Conservation (phyloP, 2,329 filamentous ascomycete species). For the Pestalotiopsis sp. region DNA sequence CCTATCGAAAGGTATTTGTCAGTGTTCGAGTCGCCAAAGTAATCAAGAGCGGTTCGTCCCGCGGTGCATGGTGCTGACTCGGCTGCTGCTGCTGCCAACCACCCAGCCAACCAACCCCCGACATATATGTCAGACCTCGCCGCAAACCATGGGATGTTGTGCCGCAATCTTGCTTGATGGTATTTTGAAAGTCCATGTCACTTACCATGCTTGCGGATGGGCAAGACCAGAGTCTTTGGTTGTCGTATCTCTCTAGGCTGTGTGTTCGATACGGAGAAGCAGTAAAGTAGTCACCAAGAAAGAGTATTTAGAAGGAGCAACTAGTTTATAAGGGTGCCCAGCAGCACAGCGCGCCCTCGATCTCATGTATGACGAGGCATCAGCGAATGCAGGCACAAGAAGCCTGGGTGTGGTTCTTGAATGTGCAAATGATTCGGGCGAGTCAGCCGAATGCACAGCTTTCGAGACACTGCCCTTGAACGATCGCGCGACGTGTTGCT, state of each 20-base stretch:
- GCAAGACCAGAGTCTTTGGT: conserved; percentile 7
- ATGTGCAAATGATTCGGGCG: background rate
- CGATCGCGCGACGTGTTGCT: conserved; percentile 3
- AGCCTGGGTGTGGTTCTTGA: conserved; percentile 5
- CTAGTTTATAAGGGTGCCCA: conserved; percentile 5
- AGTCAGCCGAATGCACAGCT: conserved; percentile 4
- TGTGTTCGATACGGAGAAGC: background rate
- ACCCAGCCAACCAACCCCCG: background rate
- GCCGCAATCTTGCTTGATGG: background rate
- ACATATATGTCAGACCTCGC: background rate
- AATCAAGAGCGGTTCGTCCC: background rate
- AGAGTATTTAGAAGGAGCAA: background rate
- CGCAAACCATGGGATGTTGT: background rate
- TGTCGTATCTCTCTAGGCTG: background rate
- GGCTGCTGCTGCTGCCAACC: background rate
- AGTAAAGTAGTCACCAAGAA: background rate
- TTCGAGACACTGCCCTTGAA: background rate
- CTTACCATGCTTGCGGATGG: conserved; percentile 14
- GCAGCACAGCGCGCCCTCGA: background rate
- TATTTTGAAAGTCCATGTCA: background rate
- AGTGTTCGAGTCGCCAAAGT: background rate
- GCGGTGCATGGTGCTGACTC: conserved; percentile 9
- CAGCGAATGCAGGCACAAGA: conserved; percentile 10
- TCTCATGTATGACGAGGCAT: conserved; percentile 11
- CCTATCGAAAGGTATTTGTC: conserved; percentile 33